Evolutionary conservation across 495 filamentous ascomycete genomes (phyloP).

Genomic region (Immersiella caudata): DNA sequence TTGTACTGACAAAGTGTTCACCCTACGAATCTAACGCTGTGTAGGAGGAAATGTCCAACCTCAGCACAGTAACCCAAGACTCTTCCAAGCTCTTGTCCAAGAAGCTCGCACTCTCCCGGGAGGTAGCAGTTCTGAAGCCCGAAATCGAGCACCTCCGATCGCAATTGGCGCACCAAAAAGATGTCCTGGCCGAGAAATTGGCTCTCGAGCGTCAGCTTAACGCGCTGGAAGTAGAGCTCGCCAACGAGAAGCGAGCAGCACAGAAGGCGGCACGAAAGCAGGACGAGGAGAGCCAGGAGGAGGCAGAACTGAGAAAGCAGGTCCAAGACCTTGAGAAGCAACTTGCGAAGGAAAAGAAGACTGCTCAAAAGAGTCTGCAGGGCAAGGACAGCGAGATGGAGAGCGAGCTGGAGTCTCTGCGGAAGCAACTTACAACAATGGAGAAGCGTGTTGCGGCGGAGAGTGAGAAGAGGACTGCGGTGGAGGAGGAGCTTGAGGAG

Average conservation of each 20-base stretch:
- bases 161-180: conserved; percentile 67
- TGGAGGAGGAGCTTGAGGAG: conserved; percentile 43
- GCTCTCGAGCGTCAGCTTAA: conserved; percentile 73
- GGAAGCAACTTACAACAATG: conserved; percentile 28
- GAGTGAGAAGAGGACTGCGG: conserved; percentile 40
- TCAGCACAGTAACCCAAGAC: conserved; percentile 64
- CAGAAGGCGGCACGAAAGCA: conserved; percentile 62
- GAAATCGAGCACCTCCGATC: conserved; percentile 78
- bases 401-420: conserved; percentile 38
- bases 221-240: conserved; percentile 76
- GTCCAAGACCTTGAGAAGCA: conserved; percentile 55
- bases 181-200: conserved; percentile 71
- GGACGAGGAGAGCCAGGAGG: conserved; percentile 43
- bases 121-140: conserved; percentile 68
- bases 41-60: conserved; percentile 69
- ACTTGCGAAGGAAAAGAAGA: conserved; percentile 53
- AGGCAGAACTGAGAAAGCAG: conserved; percentile 50
- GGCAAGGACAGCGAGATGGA: conserved; percentile 39
- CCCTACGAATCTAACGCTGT: conserved; percentile 21
- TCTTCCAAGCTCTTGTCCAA: conserved; percentile 73
- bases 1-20: background rate
- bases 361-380: conserved; percentile 36
- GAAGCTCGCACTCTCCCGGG: conserved; percentile 72
- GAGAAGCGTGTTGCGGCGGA: conserved; percentile 38
- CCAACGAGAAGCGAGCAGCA: conserved; percentile 71